A percentile compares a stretch with the other conserved stretches of the same genome.
These are phyloP conservation scores for Trametes meyenii DNA, from an alignment of 768 basidiomycete genomes.

Conservation along the genomic window DNA sequence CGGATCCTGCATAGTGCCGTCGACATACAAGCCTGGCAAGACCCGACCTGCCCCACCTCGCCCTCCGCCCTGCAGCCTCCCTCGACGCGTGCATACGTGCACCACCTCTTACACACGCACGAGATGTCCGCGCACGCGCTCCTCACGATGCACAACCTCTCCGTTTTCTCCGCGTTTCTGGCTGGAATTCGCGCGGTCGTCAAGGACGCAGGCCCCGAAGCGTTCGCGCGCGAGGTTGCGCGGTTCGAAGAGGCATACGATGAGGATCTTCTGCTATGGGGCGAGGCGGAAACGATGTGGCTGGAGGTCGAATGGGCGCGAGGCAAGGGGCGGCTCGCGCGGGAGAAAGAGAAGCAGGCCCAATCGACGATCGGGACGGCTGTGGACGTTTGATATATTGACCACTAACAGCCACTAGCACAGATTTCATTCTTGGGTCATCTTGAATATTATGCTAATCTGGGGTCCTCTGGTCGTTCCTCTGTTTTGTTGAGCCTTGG, in stretches of 20 bases:
- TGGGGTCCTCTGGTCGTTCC: neutral
- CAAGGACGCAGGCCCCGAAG: conserved; percentile 10
- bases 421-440: too few relatives aligned
- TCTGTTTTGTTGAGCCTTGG: neutral
- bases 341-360: conserved; percentile 56
- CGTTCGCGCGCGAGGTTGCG: conserved; percentile 50
- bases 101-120: conserved; percentile 86
- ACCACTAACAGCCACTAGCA: too few relatives aligned
- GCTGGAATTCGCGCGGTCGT: conserved; percentile 51
- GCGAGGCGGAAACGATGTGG: conserved; percentile 60
- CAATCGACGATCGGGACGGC: conserved; percentile 24
- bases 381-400: conserved; percentile 7
- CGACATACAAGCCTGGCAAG: conserved; percentile 29
- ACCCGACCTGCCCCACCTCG: neutral
- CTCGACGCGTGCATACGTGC: conserved; percentile 66
- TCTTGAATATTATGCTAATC: too few relatives aligned
- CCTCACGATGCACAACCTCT: conserved; percentile 74
- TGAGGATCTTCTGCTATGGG: conserved; percentile 46
- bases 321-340: conserved; percentile 73
- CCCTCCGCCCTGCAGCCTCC: conserved; percentile 32
- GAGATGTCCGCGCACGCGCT: conserved; percentile 87
- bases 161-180: conserved; percentile 68
- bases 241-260: conserved; percentile 58
- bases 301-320: conserved; percentile 65
- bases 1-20: conserved; percentile 49